Evolutionary conservation across 805 yeast genomes (phyloP).

Genomic region (Teunomyces cretensis): DNA sequence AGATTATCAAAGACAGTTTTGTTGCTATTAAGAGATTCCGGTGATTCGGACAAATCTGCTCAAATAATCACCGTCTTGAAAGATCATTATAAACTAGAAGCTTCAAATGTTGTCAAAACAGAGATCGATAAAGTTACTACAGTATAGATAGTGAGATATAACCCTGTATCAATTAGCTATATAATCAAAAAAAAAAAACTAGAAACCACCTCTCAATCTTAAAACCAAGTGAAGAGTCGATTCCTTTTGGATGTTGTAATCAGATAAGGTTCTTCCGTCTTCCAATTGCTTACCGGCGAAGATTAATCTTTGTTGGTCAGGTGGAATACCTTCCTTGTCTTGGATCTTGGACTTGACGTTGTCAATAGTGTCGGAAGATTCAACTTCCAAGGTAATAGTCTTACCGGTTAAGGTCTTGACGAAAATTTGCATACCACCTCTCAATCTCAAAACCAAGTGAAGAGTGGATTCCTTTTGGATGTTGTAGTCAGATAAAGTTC

Average conservation of each 20-base stretch:
- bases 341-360: constrained; percentile 83
- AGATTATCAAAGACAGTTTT: constrained; percentile 26
- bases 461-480: constrained; percentile 96
- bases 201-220: constrained; percentile 92
- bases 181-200: constrained; percentile 10
- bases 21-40: constrained; percentile 10
- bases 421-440: constrained; percentile 59
- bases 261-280: constrained; percentile 93
- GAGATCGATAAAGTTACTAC: constrained; percentile 12
- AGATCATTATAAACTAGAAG: constrained; percentile 15
- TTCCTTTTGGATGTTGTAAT: constrained; percentile 98
- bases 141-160: background rate
- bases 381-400: constrained; percentile 87
- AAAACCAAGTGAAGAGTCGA: constrained; percentile 92
- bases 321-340: constrained; percentile 97
- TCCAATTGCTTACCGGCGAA: constrained; percentile 98
- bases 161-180: constrained; percentile 5
- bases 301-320: constrained; percentile 95
- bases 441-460: constrained; percentile 66
- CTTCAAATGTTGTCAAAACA: constrained; percentile 17
- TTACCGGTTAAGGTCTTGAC: constrained; percentile 59
- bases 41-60: constrained; percentile 11
- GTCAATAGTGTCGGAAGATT: constrained; percentile 96
- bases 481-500: constrained; percentile 96
- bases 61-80: constrained; percentile 14